phyloP scores from a whole-genome alignment of 371 early-diverging fungal species.

The Circinella minor region DNA sequence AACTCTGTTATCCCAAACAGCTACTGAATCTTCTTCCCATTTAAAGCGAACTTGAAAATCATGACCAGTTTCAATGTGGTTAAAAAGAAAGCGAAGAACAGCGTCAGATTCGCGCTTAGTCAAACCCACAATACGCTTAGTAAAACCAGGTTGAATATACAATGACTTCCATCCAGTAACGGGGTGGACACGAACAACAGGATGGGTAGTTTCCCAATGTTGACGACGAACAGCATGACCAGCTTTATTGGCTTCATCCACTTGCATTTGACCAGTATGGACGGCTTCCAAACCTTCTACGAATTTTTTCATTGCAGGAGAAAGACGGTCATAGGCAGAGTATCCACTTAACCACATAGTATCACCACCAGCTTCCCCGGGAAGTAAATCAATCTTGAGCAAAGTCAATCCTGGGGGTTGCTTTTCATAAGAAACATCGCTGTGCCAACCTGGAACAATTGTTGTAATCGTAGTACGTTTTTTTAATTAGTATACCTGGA shows the following conservation, averaged over 20 bases:
- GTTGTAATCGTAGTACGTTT: background rate
- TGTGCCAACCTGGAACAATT: slow-evolving; percentile 43
- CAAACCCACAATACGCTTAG: slow-evolving; percentile 61
- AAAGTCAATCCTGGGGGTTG: slow-evolving; percentile 65
- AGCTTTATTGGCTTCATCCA: slow-evolving; percentile 33
- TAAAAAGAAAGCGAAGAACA: slow-evolving; percentile 58
- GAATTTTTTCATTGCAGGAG: slow-evolving; percentile 54
- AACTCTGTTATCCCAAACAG: slow-evolving; percentile 67
- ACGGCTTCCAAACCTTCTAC: slow-evolving; percentile 67
- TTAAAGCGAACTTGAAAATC: slow-evolving; percentile 71
- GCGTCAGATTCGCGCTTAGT: slow-evolving; percentile 61
- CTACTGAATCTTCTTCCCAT: slow-evolving; percentile 61
- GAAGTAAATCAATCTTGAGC: slow-evolving; percentile 55
- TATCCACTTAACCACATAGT: slow-evolving; percentile 64
- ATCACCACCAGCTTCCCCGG: slow-evolving; percentile 58
- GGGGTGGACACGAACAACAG: slow-evolving; percentile 68
- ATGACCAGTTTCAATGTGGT: slow-evolving; percentile 53
- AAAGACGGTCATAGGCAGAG: slow-evolving; percentile 65
- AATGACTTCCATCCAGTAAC: slow-evolving; percentile 72
- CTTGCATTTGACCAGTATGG: slow-evolving; percentile 60
- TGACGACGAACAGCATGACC: slow-evolving; percentile 55
- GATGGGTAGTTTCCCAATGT: slow-evolving; percentile 50
- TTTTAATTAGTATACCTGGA: too few relatives aligned
- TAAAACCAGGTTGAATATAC: slow-evolving; percentile 66
- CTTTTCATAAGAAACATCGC: slow-evolving; percentile 66